Evolutionary conservation across 2,329 filamentous ascomycete genomes (phyloP), one percentile per base, ranked within the genome.

Genomic region (Dactylellina drechsleri): DNA sequence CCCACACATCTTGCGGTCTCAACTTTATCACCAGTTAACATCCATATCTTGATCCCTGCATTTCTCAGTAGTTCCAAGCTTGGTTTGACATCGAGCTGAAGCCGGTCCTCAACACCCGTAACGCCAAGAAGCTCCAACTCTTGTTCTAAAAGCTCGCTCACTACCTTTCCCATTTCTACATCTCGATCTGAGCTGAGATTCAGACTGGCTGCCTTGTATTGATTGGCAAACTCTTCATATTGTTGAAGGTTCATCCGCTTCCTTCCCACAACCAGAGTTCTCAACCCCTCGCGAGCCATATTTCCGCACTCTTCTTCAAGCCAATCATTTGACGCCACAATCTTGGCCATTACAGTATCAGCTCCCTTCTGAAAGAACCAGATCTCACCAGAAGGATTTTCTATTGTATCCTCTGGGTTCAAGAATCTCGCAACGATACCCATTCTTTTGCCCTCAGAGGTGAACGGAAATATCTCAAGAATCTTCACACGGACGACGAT

Each of bases 361-460:
- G 95, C 96, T 76, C 95, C 95, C 82, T 99, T 99, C 80, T 99
- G 93, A 80, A 94, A 98, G 83, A 99, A 99, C 91, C 94, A 97
- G 31, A 98, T 94, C 80, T 98, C 94, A 13, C 91, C 89, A 54
- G 85, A 85, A 5, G 81, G 78, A 0, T 86, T 84, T 18, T 75
- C 64, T 4, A 86, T 83, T 0, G 85, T 84, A 36, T 85, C 84
- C 13, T 90, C 87, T 8, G 65, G 47, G 13, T 76, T 70, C 28
- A 89, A 85, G 80, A 98, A 97, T 78, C 93, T 91, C 18, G 97
- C 92, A 75, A 99, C 90, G 72, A 99, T 94, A 8, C 96, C 95
- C 95, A 99, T 99, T 61, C 95, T 89, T 83, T 99, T 99, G 78
- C 94, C 94, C 78, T 98, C 95, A 0, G 93, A 97, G 0, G 95